Evolutionary conservation across 2,329 filamentous ascomycete species (phyloP).

Genomic region (Davidsoniella neocaledoniae): DNA sequence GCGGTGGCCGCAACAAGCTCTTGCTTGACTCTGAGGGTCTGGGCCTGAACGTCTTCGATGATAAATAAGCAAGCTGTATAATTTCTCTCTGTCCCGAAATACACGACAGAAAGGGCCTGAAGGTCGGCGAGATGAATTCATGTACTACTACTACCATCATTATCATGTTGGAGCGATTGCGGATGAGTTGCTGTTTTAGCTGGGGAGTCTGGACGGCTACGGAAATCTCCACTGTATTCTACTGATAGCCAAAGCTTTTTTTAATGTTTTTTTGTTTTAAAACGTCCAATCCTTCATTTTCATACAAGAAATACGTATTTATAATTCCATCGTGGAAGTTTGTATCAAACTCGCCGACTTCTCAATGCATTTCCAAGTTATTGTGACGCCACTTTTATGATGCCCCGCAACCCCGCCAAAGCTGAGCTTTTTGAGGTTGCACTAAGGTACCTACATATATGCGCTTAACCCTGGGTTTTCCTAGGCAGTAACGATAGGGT

Average conservation of each 20-base stretch:
- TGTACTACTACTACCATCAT: slow-evolving; percentile 9
- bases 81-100: neutral
- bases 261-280: neutral
- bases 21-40: slow-evolving; percentile 83
- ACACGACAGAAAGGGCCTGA: neutral
- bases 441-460: no score
- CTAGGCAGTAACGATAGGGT: no score
- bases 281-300: no score
- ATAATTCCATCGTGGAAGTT: no score
- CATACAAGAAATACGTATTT: no score
- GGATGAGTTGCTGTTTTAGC: neutral
- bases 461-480: no score
- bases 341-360: no score
- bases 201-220: slow-evolving; percentile 4
- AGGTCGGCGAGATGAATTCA: neutral
- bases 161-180: neutral
- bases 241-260: slow-evolving; percentile 2
- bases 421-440: no score
- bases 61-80: slow-evolving; percentile 11
- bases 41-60: slow-evolving; percentile 68
- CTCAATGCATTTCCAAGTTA: neutral
- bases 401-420: neutral
- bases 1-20: slow-evolving; percentile 76
- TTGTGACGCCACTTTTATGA: slow-evolving; percentile 1
- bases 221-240: slow-evolving; percentile 13